Conservation (phyloP, 495 filamentous ascomycete species). For the Xylaria grammica region DNA sequence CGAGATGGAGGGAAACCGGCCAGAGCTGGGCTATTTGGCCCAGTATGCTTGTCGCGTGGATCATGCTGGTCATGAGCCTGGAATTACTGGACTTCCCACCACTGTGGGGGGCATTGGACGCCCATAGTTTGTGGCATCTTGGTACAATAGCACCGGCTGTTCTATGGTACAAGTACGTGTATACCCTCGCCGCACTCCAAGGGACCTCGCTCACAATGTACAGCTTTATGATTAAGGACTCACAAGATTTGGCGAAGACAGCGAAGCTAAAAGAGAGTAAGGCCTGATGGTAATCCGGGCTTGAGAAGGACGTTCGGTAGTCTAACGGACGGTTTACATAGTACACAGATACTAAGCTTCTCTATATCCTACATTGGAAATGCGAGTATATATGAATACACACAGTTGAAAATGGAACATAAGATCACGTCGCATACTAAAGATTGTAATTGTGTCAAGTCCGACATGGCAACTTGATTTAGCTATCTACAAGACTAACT, state of each 20-base stretch:
- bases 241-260: conserved; percentile 65
- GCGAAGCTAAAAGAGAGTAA: conserved; percentile 43
- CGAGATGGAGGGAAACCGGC: conserved; percentile 69
- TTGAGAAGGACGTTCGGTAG: background rate
- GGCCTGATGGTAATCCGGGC: conserved; percentile 22
- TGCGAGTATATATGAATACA: conserved; percentile 7
- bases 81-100: conserved; percentile 95
- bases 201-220: conserved; percentile 1
- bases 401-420: no score
- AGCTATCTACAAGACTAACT: background rate
- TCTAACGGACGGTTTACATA: background rate
- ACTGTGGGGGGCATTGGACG: conserved; percentile 80
- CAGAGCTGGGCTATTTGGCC: conserved; percentile 88
- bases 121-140: conserved; percentile 95
- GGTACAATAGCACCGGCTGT: conserved; percentile 88
- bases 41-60: conserved; percentile 89
- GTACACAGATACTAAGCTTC: no score
- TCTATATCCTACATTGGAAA: background rate
- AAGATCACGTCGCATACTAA: no score
- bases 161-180: conserved; percentile 92
- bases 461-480: background rate
- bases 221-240: conserved; percentile 80
- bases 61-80: conserved; percentile 91
- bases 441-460: background rate
- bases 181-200: background rate